Percentiles rank a stretch among this genome's conserved stretches.
Conservation (phyloP, 345 rosid genomes). For the Barbarea vulgaris region DNA sequence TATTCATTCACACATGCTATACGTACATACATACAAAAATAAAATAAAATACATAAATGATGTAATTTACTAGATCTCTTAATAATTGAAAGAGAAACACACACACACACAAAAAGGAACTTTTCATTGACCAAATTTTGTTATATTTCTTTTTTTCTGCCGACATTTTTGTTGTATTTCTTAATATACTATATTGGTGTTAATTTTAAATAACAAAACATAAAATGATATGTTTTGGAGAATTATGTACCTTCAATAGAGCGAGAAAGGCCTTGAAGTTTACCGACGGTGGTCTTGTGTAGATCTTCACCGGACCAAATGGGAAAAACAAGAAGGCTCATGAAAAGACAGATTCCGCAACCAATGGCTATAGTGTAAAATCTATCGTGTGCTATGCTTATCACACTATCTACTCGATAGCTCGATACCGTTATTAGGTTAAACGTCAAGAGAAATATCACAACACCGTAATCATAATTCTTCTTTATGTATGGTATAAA, state of each 20-base stretch:
- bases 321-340: conserved; percentile 71
- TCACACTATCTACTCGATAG: conserved; percentile 60
- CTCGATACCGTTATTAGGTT: conserved; percentile 83
- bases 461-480: conserved; percentile 86
- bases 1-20: conserved; percentile 77
- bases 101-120: too few relatives aligned
- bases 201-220: background rate
- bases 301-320: conserved; percentile 92
- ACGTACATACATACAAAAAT: conserved; percentile 1
- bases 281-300: conserved; percentile 64
- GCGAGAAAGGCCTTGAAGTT: conserved; percentile 74
- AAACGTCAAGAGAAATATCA: conserved; percentile 85
- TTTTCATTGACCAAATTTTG: too few relatives aligned
- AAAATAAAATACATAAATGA: background rate
- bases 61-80: background rate
- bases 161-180: background rate
- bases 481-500: conserved; percentile 82
- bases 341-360: conserved; percentile 75
- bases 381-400: conserved; percentile 67
- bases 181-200: background rate
- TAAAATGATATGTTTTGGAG: too few relatives aligned
- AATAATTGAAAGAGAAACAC: background rate
- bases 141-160: too few relatives aligned
- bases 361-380: conserved; percentile 74
- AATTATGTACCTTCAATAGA: conserved; percentile 62